phyloP scores from a whole-genome alignment of 805 yeast species.

The Monosporozyma servazzii region DNA sequence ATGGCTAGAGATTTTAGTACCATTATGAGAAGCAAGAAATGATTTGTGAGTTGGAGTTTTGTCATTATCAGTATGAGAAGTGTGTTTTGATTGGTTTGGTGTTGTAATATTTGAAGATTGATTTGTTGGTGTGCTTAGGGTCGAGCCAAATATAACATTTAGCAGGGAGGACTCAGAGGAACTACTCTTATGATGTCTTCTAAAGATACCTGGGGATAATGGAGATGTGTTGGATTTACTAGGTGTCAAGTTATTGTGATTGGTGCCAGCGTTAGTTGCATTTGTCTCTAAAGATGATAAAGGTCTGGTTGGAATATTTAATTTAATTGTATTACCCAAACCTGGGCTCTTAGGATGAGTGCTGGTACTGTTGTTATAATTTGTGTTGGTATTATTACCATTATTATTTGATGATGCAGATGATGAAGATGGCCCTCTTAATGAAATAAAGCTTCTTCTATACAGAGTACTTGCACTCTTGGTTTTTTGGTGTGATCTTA shows the following conservation, averaged over 20 bases:
- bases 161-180: conserved; percentile 47
- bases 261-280: neutral
- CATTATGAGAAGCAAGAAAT: neutral
- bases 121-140: conserved; percentile 6
- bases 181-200: conserved; percentile 55
- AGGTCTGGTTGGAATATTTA: conserved; percentile 24
- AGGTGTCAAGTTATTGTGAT: neutral
- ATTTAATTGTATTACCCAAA: conserved; percentile 15
- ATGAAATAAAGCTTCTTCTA: conserved; percentile 29
- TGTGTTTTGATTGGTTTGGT: neutral
- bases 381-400: neutral
- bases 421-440: conserved; percentile 19
- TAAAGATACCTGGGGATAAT: conserved; percentile 40
- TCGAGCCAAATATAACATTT: conserved; percentile 31
- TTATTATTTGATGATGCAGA: conserved; percentile 7
- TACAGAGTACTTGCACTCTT: conserved; percentile 26
- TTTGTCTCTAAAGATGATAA: conserved; percentile 10
- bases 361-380: neutral
- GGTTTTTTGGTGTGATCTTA: conserved; percentile 5
- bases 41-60: neutral
- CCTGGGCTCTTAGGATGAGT: neutral
- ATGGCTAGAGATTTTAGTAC: neutral
- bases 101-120: neutral
- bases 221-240: conserved; percentile 15
- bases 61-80: neutral